phyloP scores from a whole-genome alignment of 192 early-diverging fungal genomes.

The Coemansia umbellata region DNA sequence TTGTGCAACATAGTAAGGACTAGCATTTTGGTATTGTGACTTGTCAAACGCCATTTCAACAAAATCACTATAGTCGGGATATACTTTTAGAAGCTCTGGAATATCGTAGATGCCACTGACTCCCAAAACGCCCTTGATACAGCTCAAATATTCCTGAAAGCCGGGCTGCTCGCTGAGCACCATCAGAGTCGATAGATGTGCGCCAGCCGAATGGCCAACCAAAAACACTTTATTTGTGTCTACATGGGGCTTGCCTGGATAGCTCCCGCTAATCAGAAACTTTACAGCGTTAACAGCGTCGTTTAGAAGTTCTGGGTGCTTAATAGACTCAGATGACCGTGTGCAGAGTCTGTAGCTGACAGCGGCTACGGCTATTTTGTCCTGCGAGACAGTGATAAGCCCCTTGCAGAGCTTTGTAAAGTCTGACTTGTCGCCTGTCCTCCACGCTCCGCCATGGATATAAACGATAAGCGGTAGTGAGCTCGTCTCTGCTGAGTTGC shows the following conservation, averaged over 20 bases:
- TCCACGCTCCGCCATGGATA: conserved; percentile 88
- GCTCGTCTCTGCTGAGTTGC: background rate
- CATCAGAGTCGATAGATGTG: conserved; percentile 63
- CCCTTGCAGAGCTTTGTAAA: conserved; percentile 51
- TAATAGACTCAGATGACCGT: conserved; percentile 9
- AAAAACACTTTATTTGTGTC: conserved; percentile 49
- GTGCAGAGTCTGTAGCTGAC: conserved; percentile 70
- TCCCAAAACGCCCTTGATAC: conserved; percentile 63
- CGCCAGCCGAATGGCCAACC: conserved; percentile 77
- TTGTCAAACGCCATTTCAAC: conserved; percentile 65
- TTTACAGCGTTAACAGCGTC: conserved; percentile 60
- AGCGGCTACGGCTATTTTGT: conserved; percentile 58
- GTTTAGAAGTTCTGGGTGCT: conserved; percentile 66
- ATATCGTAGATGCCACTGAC: conserved; percentile 86
- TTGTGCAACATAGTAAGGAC: conserved; percentile 4
- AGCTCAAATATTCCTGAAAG: conserved; percentile 1
- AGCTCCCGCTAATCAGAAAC: conserved; percentile 35
- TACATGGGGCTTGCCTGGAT: conserved; percentile 28
- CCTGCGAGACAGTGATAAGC: conserved; percentile 34
- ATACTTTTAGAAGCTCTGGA: conserved; percentile 55
- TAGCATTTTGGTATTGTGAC: conserved; percentile 6
- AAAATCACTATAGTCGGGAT: conserved; percentile 70
- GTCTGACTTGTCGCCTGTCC: conserved; percentile 67
- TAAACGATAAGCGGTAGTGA: conserved; percentile 59
- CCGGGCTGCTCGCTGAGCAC: conserved; percentile 49